Base-by-base conservation (phyloP, 257 asterid genomes). In the Solanum pinnatisectum region DNA sequence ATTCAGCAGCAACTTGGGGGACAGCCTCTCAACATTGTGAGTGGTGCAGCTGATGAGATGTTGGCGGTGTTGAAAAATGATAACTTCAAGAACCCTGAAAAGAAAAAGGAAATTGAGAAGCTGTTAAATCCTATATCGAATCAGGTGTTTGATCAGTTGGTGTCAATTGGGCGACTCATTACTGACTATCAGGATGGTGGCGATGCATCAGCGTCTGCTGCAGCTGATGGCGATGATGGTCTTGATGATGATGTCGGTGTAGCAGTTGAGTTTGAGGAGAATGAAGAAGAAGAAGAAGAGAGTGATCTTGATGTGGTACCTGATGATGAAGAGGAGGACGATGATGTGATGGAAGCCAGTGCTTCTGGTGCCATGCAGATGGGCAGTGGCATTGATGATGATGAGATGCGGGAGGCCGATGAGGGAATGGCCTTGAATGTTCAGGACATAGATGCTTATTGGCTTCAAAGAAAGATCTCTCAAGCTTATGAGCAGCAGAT, bases 231-330 rank as follows among this genome's bases (percentile, higher is more conserved):
- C 5, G 92, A 87, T 25, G 93, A 87, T 33, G 89, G 46, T 67
- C 91, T 91, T 39, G 93, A 91, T 14, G 90, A 88, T 84, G 90
- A 91, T 87, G 93, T 91, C 8, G 93, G 92, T 16, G 93, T 91
- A 15, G 93, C 93, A 73, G 93, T 91, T 82, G 93, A 91, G 88
- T 91, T 91, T 83, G 93, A 91, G 89, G 92, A 90, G 90, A 91
- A 91, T 13, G 93, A 91, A 84, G 93, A 91, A 60, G 93, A 91
- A 74, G 93, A 91, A 12, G 93, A 91, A 16, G 93, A 90, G 13
- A 90, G 92, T 83, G 92, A 91, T 79, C 91, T 88, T 73, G 93
- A 91, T 90, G 70, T 90, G 37, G 89, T 89, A 20, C 91, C 87
- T 10, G 93, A 91, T 18, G 93, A 91, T 7, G 91, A 87, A 52